Conservation (phyloP, 768 basidiomycete species). For the Agaricus blazei region DNA sequence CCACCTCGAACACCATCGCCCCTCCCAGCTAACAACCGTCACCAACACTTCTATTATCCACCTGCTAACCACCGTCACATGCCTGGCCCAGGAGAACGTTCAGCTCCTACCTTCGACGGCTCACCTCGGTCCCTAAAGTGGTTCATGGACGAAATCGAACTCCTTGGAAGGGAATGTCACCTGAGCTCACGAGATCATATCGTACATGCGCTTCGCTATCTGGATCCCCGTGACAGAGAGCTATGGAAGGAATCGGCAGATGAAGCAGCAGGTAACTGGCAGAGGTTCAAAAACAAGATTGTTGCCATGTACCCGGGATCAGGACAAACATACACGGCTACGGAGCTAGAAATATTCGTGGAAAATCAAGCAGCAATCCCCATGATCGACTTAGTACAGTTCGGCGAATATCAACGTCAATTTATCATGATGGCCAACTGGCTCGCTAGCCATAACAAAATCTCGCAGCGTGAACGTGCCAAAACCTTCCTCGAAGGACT, state of each 20-base stretch:
- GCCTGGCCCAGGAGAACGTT: background rate
- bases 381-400: background rate
- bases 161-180: background rate
- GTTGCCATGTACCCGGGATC: slow-evolving; percentile 1
- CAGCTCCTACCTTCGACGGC: slow-evolving; percentile 10
- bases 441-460: background rate
- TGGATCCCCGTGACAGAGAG: background rate
- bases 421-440: background rate
- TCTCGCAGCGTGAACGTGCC: slow-evolving; percentile 1
- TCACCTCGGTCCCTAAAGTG: background rate
- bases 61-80: background rate
- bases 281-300: background rate
- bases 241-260: background rate
- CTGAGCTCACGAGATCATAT: background rate
- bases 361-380: background rate
- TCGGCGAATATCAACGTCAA: slow-evolving; percentile 10
- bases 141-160: background rate
- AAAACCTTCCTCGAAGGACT: slow-evolving; percentile 10
- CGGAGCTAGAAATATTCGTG: slow-evolving; percentile 6
- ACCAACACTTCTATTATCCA: background rate
- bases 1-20: background rate
- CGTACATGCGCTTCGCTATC: background rate
- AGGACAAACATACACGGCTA: background rate
- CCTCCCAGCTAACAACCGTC: background rate
- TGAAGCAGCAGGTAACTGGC: background rate